Evolutionary conservation across 2,329 filamentous ascomycete species (phyloP).

Genomic region (Trichoderma arundinaceum): DNA sequence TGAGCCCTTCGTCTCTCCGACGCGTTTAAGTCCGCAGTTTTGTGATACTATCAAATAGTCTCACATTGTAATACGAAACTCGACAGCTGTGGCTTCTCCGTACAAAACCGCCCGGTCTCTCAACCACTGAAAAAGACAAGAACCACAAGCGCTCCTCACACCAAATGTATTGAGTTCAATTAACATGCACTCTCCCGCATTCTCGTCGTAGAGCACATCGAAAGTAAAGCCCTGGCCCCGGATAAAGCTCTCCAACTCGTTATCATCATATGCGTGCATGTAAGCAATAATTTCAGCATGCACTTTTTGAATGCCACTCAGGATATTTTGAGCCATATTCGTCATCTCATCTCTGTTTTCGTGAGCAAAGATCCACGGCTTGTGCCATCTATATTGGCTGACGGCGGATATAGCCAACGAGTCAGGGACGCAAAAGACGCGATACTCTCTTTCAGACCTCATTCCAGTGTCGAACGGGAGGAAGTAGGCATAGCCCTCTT

Average conservation of each 20-base stretch:
- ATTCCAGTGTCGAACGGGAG: conserved; percentile 51
- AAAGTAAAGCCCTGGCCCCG: conserved; percentile 51
- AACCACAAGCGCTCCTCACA: conserved; percentile 50
- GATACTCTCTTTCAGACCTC: conserved; percentile 47
- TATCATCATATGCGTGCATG: conserved; percentile 32
- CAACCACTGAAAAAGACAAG: conserved; percentile 54
- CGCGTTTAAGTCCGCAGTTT: background rate
- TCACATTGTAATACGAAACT: conserved; percentile 40
- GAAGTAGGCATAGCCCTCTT: conserved; percentile 45
- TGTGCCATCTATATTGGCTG: conserved; percentile 51
- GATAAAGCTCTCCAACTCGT: conserved; percentile 41
- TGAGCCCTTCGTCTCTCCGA: background rate
- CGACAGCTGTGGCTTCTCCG: conserved; percentile 40
- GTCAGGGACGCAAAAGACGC: conserved; percentile 51
- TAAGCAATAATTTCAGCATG: conserved; percentile 11
- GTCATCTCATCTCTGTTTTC: conserved; percentile 29
- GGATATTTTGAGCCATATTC: conserved; percentile 28
- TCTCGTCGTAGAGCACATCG: conserved; percentile 48
- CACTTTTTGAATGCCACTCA: background rate
- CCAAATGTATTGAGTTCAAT: conserved; percentile 55
- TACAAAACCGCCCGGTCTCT: conserved; percentile 47
- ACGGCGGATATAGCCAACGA: conserved; percentile 44
- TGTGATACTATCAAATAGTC: background rate
- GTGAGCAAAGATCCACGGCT: conserved; percentile 41
- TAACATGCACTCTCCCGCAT: conserved; percentile 37